A percentile compares a stretch with the other conserved stretches of the same genome.
These are phyloP conservation scores for Russula emetica DNA, from an alignment of 768 basidiomycete species.

Conservation along the genomic window DNA sequence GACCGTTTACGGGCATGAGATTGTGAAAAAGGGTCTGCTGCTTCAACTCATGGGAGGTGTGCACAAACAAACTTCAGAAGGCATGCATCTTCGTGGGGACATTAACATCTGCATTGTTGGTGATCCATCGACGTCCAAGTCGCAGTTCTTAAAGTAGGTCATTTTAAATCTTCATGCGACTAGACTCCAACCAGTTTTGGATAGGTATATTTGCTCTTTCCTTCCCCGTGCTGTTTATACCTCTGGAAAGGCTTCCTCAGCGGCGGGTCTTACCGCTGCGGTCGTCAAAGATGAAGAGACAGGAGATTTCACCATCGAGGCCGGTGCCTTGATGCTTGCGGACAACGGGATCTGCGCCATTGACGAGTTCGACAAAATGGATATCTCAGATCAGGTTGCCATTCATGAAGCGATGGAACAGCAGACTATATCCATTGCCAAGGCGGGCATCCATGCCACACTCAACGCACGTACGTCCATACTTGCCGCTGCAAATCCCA, in stretches of 20 bases:
- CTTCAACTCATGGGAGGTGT: conserved; percentile 98
- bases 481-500: conserved; percentile 94
- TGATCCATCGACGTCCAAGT: conserved; percentile 96
- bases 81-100: conserved; percentile 97
- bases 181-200: conserved; percentile 5
- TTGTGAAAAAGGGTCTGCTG: conserved; percentile 95
- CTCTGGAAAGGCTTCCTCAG: conserved; percentile 98
- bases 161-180: not conserved
- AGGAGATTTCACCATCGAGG: conserved; percentile 98
- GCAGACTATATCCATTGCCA: conserved; percentile 98
- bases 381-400: conserved; percentile 95
- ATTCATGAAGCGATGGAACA: conserved; percentile 99
- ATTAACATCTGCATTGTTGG: conserved; percentile 98
- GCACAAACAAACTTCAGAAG: conserved; percentile 93
- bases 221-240: conserved; percentile 97
- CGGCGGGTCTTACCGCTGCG: conserved; percentile 96
- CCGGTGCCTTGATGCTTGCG: conserved; percentile 97
- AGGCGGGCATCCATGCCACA: conserved; percentile 98
- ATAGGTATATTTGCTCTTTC: conserved; percentile 95
- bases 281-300: conserved; percentile 99
- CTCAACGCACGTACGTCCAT: conserved; percentile 97
- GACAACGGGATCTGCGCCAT: conserved; percentile 99
- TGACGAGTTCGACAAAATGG: conserved; percentile 99
- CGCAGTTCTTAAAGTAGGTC: conserved; percentile 93
- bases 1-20: conserved; percentile 97